A percentile compares a stretch with the other conserved stretches of the same genome.
Evolutionary conservation across 352 stramenopile genomes (phyloP).

Genomic region (Phytophthora tentaculata): DNA sequence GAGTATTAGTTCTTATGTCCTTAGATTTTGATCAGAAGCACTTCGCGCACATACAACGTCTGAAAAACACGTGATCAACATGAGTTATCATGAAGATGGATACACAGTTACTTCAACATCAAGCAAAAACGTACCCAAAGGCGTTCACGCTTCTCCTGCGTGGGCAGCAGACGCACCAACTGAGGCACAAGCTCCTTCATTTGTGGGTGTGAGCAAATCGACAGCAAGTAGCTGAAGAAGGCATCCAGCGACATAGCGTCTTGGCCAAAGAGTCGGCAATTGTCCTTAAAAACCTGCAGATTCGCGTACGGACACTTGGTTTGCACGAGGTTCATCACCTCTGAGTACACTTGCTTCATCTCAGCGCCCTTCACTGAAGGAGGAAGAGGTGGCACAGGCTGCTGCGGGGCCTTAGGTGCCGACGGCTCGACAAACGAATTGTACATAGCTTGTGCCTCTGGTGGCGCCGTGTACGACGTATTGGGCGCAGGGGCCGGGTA

Average conservation of each 20-base stretch:
- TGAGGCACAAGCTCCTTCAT: constrained; percentile 84
- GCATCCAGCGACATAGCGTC: constrained; percentile 86
- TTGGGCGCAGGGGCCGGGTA: constrained; percentile 58
- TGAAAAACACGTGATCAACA: constrained; percentile 27
- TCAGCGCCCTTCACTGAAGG: constrained; percentile 59
- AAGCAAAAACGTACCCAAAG: constrained; percentile 68
- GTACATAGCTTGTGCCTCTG: constrained; percentile 49
- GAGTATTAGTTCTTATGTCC: background rate
- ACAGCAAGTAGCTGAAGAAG: constrained; percentile 84
- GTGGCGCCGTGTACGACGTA: constrained; percentile 40
- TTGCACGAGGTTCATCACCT: constrained; percentile 83
- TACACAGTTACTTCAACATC: constrained; percentile 10
- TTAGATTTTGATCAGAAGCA: constrained; percentile 59
- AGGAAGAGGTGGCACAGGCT: constrained; percentile 63
- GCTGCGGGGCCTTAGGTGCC: constrained; percentile 36
- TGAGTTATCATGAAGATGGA: constrained; percentile 24
- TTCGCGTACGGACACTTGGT: constrained; percentile 84
- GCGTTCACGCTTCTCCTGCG: constrained; percentile 82
- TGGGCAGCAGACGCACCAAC: constrained; percentile 82
- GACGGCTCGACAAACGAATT: constrained; percentile 48
- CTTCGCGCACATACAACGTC: constrained; percentile 56
- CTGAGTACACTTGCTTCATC: constrained; percentile 84
- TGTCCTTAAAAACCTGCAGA: constrained; percentile 87
- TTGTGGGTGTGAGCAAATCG: constrained; percentile 74
- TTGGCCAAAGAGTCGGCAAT: constrained; percentile 87